Evolutionary conservation across 2,329 filamentous ascomycete genomes (phyloP), one percentile per base, ranked within the genome.

Genomic region (Arachnomyces sp.): DNA sequence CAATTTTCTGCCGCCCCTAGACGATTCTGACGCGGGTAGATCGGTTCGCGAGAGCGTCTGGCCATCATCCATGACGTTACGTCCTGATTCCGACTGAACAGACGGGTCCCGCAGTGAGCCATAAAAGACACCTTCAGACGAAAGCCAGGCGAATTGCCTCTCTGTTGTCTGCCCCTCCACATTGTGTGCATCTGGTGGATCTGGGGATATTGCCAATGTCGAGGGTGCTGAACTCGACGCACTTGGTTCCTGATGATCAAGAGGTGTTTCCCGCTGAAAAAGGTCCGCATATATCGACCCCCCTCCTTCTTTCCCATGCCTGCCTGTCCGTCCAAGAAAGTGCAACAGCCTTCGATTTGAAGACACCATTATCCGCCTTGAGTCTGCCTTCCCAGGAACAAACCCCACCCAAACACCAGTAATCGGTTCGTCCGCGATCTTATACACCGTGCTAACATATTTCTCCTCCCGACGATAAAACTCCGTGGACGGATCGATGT

Each of bases 391-490:
- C n/a, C 76, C 78, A 29, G 70, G 68, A 30, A 94, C 66, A 29
- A 75, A 70, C 54, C 96, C 90, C 7, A 83, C 82, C 79, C 86
- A 94, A 12, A 96, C 58, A 1, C 92, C 92, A 1, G 84, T 86
- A 28, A 96, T 76, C 0, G 89, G 79, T 0, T 83, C 85, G 59
- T 94, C 88, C 1, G 82, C 77, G 6, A 88, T 74, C 57, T 83
- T 89, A 60, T 89, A 88, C 14, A 98, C 74, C 28, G 74, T 76
- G 61, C 90, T 90, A 44, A 94, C 66, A 59, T 94, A 94, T 63
- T 87, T 88, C 60, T 98, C 92, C 62, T 96, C 89, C 57, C 90
- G 84, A 50, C 87, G 78, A 64, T 95, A 96, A 65, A 95, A 95
- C 59, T 96, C 92, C 36, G 83, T 88, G 11, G 87, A 84, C 3